A percentile compares a stretch with the other conserved stretches of the same genome.
Evolutionary conservation across 306 rosid genomes (phyloP).

Genomic region (Ormosia semicastrata): DNA sequence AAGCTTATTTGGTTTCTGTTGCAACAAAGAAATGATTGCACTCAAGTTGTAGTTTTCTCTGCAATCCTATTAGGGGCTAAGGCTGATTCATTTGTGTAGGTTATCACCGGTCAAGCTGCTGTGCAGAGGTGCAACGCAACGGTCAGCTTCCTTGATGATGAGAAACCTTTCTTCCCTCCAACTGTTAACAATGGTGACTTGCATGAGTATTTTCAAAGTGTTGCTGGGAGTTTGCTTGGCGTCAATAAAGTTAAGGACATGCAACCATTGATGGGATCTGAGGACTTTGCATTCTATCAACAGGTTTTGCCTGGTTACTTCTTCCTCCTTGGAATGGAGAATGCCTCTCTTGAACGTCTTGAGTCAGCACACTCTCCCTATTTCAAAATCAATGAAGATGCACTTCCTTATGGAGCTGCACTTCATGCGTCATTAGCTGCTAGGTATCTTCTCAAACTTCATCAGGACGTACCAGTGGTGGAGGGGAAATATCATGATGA

Average conservation of each 20-base stretch:
- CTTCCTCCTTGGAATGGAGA: conserved; percentile 77
- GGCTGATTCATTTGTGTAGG: conserved; percentile 44
- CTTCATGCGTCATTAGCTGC: conserved; percentile 84
- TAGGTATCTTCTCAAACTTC: conserved; percentile 50
- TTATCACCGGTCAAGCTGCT: conserved; percentile 78
- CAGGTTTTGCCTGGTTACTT: conserved; percentile 77
- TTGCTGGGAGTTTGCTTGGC: conserved; percentile 73
- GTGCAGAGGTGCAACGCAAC: conserved; percentile 93
- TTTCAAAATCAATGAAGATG: conserved; percentile 77
- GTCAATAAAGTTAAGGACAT: conserved; percentile 43
- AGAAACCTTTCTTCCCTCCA: conserved; percentile 63
- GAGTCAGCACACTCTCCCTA: conserved; percentile 56
- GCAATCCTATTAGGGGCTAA: conserved; percentile 2
- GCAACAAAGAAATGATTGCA: not conserved
- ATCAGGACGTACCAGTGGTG: conserved; percentile 27
- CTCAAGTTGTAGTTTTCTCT: not conserved
- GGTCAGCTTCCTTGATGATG: conserved; percentile 54
- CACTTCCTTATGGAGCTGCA: conserved; percentile 87
- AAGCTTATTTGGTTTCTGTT: not conserved
- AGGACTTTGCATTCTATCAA: conserved; percentile 89
- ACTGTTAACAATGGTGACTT: conserved; percentile 59
- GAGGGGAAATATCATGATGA: conserved; percentile 54
- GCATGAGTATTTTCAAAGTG: conserved; percentile 58
- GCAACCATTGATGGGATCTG: conserved; percentile 75
- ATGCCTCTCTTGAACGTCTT: conserved; percentile 40